Evolutionary conservation across 768 basidiomycete genomes (phyloP).

Genomic region (Hirschioporus abietinus): DNA sequence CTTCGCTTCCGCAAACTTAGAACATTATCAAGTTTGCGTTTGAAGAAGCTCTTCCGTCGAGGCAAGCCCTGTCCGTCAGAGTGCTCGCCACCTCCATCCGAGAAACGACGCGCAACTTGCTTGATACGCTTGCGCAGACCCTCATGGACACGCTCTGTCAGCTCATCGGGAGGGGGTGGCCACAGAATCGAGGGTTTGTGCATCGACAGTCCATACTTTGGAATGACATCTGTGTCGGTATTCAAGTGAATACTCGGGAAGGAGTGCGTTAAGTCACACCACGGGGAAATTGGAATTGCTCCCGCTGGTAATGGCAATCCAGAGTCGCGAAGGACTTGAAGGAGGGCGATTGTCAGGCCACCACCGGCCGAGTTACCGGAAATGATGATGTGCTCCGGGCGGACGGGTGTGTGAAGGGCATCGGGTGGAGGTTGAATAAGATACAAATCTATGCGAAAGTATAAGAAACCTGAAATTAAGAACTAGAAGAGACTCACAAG

Average conservation of each 20-base stretch:
- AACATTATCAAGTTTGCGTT: neutral
- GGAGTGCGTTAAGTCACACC: constrained; percentile 92
- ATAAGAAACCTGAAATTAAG: neutral
- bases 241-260: constrained; percentile 87
- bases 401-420: constrained; percentile 71
- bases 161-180: constrained; percentile 70
- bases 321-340: constrained; percentile 83
- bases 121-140: constrained; percentile 56
- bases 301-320: constrained; percentile 83
- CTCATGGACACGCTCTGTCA: constrained; percentile 50
- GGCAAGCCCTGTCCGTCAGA: neutral
- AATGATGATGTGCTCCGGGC: constrained; percentile 77
- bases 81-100: neutral
- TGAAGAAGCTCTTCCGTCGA: neutral
- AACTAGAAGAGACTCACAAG: constrained; percentile 49
- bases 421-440: constrained; percentile 82
- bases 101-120: constrained; percentile 30
- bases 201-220: constrained; percentile 66
- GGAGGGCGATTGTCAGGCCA: constrained; percentile 73
- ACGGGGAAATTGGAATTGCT: constrained; percentile 85
- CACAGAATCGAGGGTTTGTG: constrained; percentile 75
- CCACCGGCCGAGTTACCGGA: constrained; percentile 95
- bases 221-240: constrained; percentile 84
- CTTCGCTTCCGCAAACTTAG: neutral
- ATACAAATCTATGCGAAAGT: constrained; percentile 61